Percentiles rank a stretch among this genome's conserved stretches.
These are phyloP conservation scores for Pelargonium nanum DNA, from an alignment of 345 rosid genomes.

Conservation along the genomic window DNA sequence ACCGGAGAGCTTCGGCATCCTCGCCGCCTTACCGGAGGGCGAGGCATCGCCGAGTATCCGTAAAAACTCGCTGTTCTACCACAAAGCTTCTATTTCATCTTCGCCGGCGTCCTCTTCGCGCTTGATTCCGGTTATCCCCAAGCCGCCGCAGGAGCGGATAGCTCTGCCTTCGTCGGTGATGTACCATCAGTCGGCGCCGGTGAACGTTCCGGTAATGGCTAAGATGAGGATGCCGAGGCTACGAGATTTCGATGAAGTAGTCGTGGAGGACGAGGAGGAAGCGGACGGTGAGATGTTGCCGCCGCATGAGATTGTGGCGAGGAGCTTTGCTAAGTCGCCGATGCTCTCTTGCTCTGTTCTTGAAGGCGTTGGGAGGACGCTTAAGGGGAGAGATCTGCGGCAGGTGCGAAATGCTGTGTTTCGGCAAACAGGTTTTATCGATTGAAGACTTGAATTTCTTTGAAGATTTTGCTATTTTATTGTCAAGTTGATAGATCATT, in stretches of 20 bases:
- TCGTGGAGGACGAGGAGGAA: slow-evolving; percentile 15
- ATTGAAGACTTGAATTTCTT: slow-evolving; percentile 10
- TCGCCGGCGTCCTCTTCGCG: slow-evolving; percentile 20
- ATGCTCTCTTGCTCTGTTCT: slow-evolving; percentile 27
- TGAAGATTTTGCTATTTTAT: too few species aligned
- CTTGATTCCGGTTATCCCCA: slow-evolving; percentile 20
- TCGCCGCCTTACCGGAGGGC: slow-evolving; percentile 24
- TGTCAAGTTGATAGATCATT: not conserved
- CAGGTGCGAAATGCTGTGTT: slow-evolving; percentile 31
- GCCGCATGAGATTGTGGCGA: slow-evolving; percentile 39
- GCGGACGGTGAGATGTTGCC: slow-evolving; percentile 23
- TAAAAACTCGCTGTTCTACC: slow-evolving; percentile 13
- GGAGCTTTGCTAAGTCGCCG: slow-evolving; percentile 18
- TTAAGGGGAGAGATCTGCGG: slow-evolving; percentile 33
- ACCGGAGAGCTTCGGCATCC: slow-evolving; percentile 25
- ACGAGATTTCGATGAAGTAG: slow-evolving; percentile 15
- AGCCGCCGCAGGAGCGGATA: slow-evolving; percentile 18
- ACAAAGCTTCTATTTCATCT: slow-evolving; percentile 15
- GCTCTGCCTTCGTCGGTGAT: slow-evolving; percentile 1
- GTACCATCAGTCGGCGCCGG: slow-evolving; percentile 30
- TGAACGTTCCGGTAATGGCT: slow-evolving; percentile 22
- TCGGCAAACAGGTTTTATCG: slow-evolving; percentile 30
- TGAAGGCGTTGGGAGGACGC: slow-evolving; percentile 35
- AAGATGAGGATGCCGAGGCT: slow-evolving; percentile 13
- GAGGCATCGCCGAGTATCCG: not conserved